Evolutionary conservation across 768 basidiomycete genomes (phyloP).

Genomic region (Pleurotus platypus): DNA sequence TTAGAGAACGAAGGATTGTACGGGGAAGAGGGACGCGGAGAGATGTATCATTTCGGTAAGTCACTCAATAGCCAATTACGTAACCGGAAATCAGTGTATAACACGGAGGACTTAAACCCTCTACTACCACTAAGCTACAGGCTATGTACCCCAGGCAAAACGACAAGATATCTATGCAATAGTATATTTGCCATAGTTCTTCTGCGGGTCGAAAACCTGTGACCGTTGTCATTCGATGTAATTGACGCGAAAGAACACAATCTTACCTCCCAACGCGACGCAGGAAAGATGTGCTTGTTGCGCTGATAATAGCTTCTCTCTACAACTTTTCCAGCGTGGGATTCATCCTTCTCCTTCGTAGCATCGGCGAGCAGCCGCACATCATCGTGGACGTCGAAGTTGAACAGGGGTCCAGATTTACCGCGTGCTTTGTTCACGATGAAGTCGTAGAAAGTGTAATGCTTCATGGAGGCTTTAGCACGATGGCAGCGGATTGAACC

Average conservation of each 20-base stretch:
- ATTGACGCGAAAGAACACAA: not conserved
- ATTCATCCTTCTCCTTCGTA: slow-evolving; percentile 96
- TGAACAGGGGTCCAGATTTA: slow-evolving; percentile 96
- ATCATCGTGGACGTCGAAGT: slow-evolving; percentile 99
- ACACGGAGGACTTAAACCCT: too few relatives aligned
- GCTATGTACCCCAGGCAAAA: not conserved
- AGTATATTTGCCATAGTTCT: slow-evolving; percentile 90
- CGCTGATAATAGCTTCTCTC: slow-evolving; percentile 94
- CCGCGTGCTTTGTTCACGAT: slow-evolving; percentile 98
- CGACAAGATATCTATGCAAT: slow-evolving; percentile 36
- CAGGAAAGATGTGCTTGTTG: slow-evolving; percentile 97
- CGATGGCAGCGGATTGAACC: not conserved
- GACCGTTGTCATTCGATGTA: not conserved
- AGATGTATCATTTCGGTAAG: too few relatives aligned
- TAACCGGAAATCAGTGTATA: too few relatives aligned
- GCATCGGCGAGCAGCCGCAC: slow-evolving; percentile 93
- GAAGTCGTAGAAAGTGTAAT: slow-evolving; percentile 98
- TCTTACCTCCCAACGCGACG: slow-evolving; percentile 91
- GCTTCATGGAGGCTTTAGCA: slow-evolving; percentile 42
- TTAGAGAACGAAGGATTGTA: slow-evolving; percentile 1
- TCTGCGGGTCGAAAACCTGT: slow-evolving; percentile 91
- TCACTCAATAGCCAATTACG: too few relatives aligned
- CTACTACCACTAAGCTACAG: not conserved
- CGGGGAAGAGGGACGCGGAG: too few relatives aligned
- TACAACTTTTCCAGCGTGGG: slow-evolving; percentile 97